Evolutionary conservation across 2,329 filamentous ascomycete genomes (phyloP).

Genomic region (Fusarium miscanthi): DNA sequence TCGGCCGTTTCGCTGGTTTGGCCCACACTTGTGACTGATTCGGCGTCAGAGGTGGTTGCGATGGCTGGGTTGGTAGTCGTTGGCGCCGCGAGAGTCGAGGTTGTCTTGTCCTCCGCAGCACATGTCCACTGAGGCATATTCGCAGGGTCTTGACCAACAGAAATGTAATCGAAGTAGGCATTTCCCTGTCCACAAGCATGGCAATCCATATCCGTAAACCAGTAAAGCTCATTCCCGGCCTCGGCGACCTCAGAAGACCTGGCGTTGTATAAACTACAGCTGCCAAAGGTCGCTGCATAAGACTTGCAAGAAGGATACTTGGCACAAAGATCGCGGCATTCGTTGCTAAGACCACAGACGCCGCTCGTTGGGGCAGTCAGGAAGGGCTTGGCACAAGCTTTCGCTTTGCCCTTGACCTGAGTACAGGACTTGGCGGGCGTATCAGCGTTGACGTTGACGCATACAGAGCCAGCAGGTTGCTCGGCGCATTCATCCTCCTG

Average conservation of each 20-base stretch:
- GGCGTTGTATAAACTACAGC: conserved; percentile 30
- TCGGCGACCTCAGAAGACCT: conserved; percentile 28
- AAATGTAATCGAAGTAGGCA: conserved; percentile 36
- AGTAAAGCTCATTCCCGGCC: background rate
- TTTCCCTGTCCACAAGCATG: conserved; percentile 29
- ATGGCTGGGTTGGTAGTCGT: background rate
- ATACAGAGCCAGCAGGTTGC: conserved; percentile 18
- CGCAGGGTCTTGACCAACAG: conserved; percentile 8
- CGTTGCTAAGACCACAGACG: conserved; percentile 15
- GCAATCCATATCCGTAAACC: conserved; percentile 36
- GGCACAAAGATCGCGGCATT: conserved; percentile 39
- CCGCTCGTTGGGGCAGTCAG: conserved; percentile 12
- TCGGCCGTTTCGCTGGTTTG: background rate
- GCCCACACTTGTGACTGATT: background rate
- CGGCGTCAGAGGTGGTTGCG: background rate
- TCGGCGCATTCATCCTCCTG: conserved; percentile 14
- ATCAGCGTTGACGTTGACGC: conserved; percentile 33
- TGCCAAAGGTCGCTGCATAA: conserved; percentile 27
- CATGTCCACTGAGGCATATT: conserved; percentile 20
- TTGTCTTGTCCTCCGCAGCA: background rate
- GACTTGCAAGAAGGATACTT: conserved; percentile 38
- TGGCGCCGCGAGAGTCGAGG: background rate
- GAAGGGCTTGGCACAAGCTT: conserved; percentile 36
- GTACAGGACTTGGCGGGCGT: conserved; percentile 30
- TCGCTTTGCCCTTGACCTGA: conserved; percentile 19